Evolutionary conservation across 2,329 filamentous ascomycete genomes (phyloP), one percentile per base, ranked within the genome.

Genomic region (Cladophialophora yegresii): DNA sequence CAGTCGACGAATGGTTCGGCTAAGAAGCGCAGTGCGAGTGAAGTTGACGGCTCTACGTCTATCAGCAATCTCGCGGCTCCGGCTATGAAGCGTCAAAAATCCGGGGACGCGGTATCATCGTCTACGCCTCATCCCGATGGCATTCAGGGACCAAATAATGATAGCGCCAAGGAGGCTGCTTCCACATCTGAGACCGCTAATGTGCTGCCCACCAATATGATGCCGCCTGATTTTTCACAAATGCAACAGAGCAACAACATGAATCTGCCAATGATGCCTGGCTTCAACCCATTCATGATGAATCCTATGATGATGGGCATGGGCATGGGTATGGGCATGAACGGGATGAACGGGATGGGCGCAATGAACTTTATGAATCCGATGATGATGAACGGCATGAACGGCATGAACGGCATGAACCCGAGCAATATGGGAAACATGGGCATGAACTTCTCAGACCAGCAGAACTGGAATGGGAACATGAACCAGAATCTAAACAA

Each of bases 1-100:
- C 63, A 53, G 32, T 68, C 69, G n/a, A 54, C 58, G 13, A 67
- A 40, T 75, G 28, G 66, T 40, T 63, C 77, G 63, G 80, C 85
- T 28, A 95, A 90, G 79, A 99, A 98, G 80, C 87, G 95, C 23
- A 85, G 89, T 10, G 92, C 92, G 13, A 91, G 92, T 58, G 82
- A 86, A 33, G 77, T 83, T 60, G 77, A 77, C 55, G 81, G 77
- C 63, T 74, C 86, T 84, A 43, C 89, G 87, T 86, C 85, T 84
- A 62, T 78, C 76, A 73, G 80, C 81, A 72, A 78, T 76, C 62
- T 72, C 36, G 65, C 67, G 54, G 72, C 72, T 22, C 71, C 75
- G 28, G 70, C 72, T 16, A 70, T 75, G 69, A 81, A 81, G 69
- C 81, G 78, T 65, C 77, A 77, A 54, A 80, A 77, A 78, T 71